phyloP scores from a whole-genome alignment of 768 basidiomycete species.

The Tricholomella constricta region DNA sequence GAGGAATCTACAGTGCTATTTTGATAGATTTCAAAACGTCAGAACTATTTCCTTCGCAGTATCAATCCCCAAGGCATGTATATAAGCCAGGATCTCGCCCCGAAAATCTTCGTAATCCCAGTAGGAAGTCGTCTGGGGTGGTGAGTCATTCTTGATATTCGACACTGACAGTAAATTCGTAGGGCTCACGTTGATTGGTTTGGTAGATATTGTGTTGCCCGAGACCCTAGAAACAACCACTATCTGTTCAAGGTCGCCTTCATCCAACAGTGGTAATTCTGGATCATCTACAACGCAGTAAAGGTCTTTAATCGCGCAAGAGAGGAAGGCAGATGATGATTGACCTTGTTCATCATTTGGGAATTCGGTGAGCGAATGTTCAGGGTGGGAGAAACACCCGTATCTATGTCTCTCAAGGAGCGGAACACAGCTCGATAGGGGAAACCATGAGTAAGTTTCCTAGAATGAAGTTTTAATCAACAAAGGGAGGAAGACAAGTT shows the following conservation, averaged over 20 bases:
- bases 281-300: constrained; percentile 9
- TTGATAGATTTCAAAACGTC: constrained; percentile 4
- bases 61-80: constrained; percentile 14
- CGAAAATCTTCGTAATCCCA: constrained; percentile 15
- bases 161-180: no score
- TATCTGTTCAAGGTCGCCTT: constrained; percentile 16
- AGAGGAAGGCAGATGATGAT: constrained; percentile 1
- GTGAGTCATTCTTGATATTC: no score
- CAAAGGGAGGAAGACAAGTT: background rate
- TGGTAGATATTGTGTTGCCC: constrained; percentile 20
- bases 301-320: background rate
- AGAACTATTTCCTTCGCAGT: constrained; percentile 12
- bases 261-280: constrained; percentile 2
- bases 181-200: constrained; percentile 33
- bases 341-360: constrained; percentile 23
- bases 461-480: constrained; percentile 27
- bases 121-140: constrained; percentile 5
- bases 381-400: constrained; percentile 67
- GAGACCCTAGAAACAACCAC: constrained; percentile 12
- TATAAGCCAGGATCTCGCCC: constrained; percentile 12
- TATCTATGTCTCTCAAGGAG: constrained; percentile 71
- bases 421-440: constrained; percentile 57
- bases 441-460: constrained; percentile 81
- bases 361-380: constrained; percentile 46
- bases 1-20: no score